phyloP scores from a whole-genome alignment of 768 basidiomycete genomes.

The Harrya chromipes region DNA sequence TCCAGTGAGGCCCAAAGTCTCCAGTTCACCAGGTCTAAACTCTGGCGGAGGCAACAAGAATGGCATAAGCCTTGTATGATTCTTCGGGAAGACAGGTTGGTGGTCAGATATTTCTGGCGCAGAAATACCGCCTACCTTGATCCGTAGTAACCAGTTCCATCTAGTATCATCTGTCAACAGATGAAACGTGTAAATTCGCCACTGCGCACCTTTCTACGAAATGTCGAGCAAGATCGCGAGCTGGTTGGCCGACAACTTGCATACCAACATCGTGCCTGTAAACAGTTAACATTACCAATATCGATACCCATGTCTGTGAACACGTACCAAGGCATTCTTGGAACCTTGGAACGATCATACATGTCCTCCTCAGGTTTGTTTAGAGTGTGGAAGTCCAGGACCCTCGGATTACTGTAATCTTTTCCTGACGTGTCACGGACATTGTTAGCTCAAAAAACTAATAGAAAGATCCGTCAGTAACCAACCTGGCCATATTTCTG shows the following conservation, averaged over 20 bases:
- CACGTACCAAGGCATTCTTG: conserved; percentile 92
- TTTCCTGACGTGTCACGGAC: conserved; percentile 54
- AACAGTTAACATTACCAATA: background rate
- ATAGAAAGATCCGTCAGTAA: background rate
- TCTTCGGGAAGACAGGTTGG: conserved; percentile 43
- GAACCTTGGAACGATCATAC: conserved; percentile 86
- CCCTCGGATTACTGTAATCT: conserved; percentile 90
- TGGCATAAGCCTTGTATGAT: conserved; percentile 89
- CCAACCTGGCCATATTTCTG: conserved; percentile 85
- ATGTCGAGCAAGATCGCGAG: conserved; percentile 90
- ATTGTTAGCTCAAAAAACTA: background rate
- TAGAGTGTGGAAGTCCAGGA: conserved; percentile 81
- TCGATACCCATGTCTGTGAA: background rate
- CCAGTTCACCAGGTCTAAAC: conserved; percentile 77
- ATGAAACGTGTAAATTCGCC: background rate
- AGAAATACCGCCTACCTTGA: conserved; percentile 60
- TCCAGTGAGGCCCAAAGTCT: conserved; percentile 79
- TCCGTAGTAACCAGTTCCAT: conserved; percentile 92
- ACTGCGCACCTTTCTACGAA: conserved; percentile 78
- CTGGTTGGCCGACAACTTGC: conserved; percentile 96
- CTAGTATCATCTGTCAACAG: conserved; percentile 36
- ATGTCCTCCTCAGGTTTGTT: conserved; percentile 92
- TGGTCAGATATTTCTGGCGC: background rate
- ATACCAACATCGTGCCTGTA: conserved; percentile 93
- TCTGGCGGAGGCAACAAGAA: conserved; percentile 93